Percentiles rank a stretch among this genome's conserved stretches.
phyloP scores from a whole-genome alignment of 1,284 basidiomycete species.

The Rhodotorula glutinis region DNA sequence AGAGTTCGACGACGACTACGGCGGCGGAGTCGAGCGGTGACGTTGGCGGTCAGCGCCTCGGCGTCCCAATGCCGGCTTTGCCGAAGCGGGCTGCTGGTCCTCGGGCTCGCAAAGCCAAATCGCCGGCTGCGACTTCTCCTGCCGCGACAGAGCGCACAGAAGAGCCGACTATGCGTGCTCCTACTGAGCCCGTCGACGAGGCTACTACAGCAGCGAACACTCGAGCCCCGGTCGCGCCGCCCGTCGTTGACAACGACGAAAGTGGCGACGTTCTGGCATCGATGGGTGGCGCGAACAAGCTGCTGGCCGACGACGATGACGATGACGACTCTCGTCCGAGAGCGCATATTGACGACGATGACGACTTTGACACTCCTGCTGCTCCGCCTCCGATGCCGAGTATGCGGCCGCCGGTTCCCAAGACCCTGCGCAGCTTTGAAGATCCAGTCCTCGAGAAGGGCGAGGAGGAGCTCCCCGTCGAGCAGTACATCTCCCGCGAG shows the following conservation, averaged over 20 bases:
- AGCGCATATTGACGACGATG: constrained; percentile 10
- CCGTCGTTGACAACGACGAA: too few species aligned
- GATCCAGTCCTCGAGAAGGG: background rate
- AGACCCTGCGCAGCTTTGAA: background rate
- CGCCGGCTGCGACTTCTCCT: background rate
- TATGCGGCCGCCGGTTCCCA: background rate
- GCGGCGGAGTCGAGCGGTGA: too few species aligned
- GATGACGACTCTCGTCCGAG: background rate
- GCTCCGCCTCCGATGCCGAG: constrained; percentile 8
- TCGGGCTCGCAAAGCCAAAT: constrained; percentile 2
- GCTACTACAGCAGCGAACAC: background rate
- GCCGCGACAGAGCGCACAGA: background rate
- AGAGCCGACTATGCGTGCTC: background rate
- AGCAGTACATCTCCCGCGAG: background rate
- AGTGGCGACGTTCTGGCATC: constrained; percentile 12
- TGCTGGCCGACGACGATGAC: constrained; percentile 7
- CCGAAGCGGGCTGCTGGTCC: constrained; percentile 31
- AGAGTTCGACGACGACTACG: too few species aligned
- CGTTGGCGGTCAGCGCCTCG: constrained; percentile 68
- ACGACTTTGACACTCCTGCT: constrained; percentile 23
- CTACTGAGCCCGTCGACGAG: background rate
- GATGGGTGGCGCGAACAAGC: constrained; percentile 10
- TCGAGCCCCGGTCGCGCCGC: too few species aligned
- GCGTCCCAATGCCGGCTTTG: constrained; percentile 55
- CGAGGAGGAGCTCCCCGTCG: constrained; percentile 10